A percentile compares a stretch with the other conserved stretches of the same genome.
phyloP scores from a whole-genome alignment of 371 early-diverging fungal genomes.

The Mucor indicus region DNA sequence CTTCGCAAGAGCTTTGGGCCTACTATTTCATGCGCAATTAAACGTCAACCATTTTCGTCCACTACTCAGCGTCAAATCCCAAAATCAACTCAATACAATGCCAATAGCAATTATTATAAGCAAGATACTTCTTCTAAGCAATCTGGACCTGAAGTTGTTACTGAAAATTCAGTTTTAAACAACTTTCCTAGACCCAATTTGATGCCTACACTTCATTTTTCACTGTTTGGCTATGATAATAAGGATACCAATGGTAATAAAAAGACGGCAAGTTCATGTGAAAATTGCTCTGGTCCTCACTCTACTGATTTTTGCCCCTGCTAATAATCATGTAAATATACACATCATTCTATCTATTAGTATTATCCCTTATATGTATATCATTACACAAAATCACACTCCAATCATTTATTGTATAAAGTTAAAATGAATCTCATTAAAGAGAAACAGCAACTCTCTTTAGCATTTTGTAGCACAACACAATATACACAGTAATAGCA shows the following conservation, averaged over 20 bases:
- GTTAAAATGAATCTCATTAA: too few species aligned
- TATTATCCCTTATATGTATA: too few species aligned
- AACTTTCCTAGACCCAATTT: constrained; percentile 50
- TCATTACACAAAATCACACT: too few species aligned
- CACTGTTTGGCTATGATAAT: constrained; percentile 25
- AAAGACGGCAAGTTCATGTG: constrained; percentile 16
- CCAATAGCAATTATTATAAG: constrained; percentile 6
- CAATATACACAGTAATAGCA: too few species aligned
- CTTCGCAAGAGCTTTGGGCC: constrained; percentile 38
- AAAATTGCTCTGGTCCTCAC: constrained; percentile 42
- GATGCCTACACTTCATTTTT: constrained; percentile 43
- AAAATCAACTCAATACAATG: constrained; percentile 5
- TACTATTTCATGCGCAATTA: constrained; percentile 29
- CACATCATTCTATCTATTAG: too few species aligned
- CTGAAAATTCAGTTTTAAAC: constrained; percentile 36
- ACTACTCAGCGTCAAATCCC: constrained; percentile 12
- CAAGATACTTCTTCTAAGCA: constrained; percentile 4
- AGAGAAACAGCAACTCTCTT: too few species aligned
- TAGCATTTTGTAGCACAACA: too few species aligned
- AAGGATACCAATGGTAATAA: not conserved
- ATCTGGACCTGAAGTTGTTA: constrained; percentile 25
- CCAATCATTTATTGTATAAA: too few species aligned
- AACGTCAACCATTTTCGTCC: constrained; percentile 23
- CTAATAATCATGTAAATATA: too few species aligned
- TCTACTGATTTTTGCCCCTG: constrained; percentile 38